Evolutionary conservation across 2,329 filamentous ascomycete species (phyloP).

Genomic region (Epichloe festucae): DNA sequence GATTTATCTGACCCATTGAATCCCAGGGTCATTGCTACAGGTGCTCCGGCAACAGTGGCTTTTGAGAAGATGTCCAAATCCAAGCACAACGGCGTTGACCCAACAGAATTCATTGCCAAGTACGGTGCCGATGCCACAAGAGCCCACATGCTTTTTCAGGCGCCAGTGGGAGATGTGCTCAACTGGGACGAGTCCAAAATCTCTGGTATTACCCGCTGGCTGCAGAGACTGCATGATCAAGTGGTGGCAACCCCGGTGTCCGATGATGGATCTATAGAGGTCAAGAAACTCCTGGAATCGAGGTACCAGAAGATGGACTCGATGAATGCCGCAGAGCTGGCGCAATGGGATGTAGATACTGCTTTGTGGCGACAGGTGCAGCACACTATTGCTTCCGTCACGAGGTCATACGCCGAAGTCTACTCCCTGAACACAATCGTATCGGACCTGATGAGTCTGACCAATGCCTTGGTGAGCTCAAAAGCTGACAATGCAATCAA

Average conservation of each 20-base stretch:
- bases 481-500: constrained; percentile 29
- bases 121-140: constrained; percentile 76
- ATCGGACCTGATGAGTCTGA: constrained; percentile 71
- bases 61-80: constrained; percentile 95
- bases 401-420: constrained; percentile 53
- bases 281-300: constrained; percentile 25
- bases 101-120: constrained; percentile 54
- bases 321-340: constrained; percentile 19
- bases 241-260: constrained; percentile 20
- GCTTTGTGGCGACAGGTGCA: constrained; percentile 54
- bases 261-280: constrained; percentile 9
- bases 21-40: constrained; percentile 50
- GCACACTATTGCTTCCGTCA: constrained; percentile 52
- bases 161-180: constrained; percentile 68
- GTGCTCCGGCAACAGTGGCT: constrained; percentile 44
- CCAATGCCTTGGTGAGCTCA: constrained; percentile 49
- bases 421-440: constrained; percentile 74
- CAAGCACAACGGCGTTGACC: constrained; percentile 85
- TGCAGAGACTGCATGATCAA: constrained; percentile 52
- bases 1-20: constrained; percentile 42
- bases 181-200: constrained; percentile 85
- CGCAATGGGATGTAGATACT: constrained; percentile 32
- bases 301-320: constrained; percentile 16
- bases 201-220: constrained; percentile 68
- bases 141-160: constrained; percentile 81